Percentiles rank a stretch among this genome's conserved stretches.
Evolutionary conservation across 116 monocot species (phyloP).

Genomic region (Iris pallida): DNA sequence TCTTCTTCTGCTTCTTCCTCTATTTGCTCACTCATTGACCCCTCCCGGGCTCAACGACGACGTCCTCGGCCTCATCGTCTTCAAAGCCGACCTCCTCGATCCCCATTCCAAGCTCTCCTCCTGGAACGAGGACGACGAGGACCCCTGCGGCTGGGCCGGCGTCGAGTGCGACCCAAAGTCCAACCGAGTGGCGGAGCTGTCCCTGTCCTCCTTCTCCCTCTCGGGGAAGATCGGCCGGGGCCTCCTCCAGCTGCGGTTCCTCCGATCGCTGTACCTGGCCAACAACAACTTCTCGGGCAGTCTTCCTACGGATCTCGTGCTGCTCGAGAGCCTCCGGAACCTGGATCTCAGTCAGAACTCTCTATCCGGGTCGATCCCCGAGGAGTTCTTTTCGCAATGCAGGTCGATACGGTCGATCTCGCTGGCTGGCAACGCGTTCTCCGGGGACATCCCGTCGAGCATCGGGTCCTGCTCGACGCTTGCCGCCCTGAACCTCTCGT

Average conservation of each 20-base stretch:
- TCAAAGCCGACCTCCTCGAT: slow-evolving; percentile 48
- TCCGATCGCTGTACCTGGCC: slow-evolving; percentile 33
- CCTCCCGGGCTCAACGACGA: slow-evolving; percentile 33
- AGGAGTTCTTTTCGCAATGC: slow-evolving; percentile 46
- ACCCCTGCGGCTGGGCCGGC: slow-evolving; percentile 43
- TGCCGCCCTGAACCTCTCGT: slow-evolving; percentile 33
- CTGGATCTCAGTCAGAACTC: slow-evolving; percentile 38
- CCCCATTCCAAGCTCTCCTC: slow-evolving; percentile 33
- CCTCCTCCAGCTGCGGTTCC: slow-evolving; percentile 43
- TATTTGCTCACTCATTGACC: background rate
- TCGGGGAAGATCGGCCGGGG: slow-evolving; percentile 40
- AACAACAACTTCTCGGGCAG: slow-evolving; percentile 41
- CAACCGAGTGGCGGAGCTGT: slow-evolving; percentile 23
- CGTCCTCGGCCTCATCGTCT: slow-evolving; percentile 52
- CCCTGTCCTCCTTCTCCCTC: slow-evolving; percentile 25
- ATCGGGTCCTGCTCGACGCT: slow-evolving; percentile 37
- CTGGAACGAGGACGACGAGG: slow-evolving; percentile 53
- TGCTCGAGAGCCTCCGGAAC: slow-evolving; percentile 19
- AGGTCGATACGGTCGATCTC: slow-evolving; percentile 17
- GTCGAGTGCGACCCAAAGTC: slow-evolving; percentile 31
- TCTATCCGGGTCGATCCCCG: slow-evolving; percentile 33
- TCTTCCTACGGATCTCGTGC: slow-evolving; percentile 17
- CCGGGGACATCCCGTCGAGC: slow-evolving; percentile 22
- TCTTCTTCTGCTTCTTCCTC: slow-evolving; percentile 9
- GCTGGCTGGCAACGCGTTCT: slow-evolving; percentile 28